Conservation (phyloP, 106 monocot species). For the Xerophyta viscosa region DNA sequence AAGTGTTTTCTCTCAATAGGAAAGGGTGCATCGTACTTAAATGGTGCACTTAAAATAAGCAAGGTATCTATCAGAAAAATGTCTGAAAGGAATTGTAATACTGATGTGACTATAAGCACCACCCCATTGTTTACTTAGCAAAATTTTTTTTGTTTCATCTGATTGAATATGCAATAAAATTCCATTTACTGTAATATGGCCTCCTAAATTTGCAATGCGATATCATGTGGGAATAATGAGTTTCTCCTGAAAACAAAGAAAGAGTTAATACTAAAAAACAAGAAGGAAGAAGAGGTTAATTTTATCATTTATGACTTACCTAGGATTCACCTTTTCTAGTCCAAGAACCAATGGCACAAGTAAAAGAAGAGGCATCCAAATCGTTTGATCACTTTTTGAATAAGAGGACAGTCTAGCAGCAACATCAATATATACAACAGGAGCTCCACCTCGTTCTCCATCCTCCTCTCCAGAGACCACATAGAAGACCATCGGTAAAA, state of each 20-base stretch:
- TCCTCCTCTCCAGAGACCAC: slow-evolving; percentile 95
- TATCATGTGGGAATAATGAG: too few relatives aligned
- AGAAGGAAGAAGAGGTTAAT: neutral
- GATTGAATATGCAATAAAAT: too few relatives aligned
- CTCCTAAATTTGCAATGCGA: too few relatives aligned
- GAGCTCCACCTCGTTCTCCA: slow-evolving; percentile 95
- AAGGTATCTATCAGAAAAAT: too few relatives aligned
- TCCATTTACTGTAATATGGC: too few relatives aligned
- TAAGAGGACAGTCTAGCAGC: slow-evolving; percentile 55
- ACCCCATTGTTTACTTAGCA: too few relatives aligned
- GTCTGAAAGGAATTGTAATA: too few relatives aligned
- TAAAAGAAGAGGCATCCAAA: slow-evolving; percentile 67
- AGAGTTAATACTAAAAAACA: neutral
- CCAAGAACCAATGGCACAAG: slow-evolving; percentile 97
- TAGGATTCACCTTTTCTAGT: slow-evolving; percentile 87
- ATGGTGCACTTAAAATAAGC: too few relatives aligned
- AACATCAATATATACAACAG: slow-evolving; percentile 64
- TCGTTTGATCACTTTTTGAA: slow-evolving; percentile 24
- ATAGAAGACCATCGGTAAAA: slow-evolving; percentile 78
- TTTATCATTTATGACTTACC: slow-evolving; percentile 24
- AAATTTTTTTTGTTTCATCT: too few relatives aligned
- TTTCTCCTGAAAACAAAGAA: neutral
- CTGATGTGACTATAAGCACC: too few relatives aligned
- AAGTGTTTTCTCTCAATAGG: too few relatives aligned
- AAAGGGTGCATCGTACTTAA: too few relatives aligned